Base-by-base conservation (phyloP, 352 stramenopile genomes). In the Plasmopara halstedii region DNA sequence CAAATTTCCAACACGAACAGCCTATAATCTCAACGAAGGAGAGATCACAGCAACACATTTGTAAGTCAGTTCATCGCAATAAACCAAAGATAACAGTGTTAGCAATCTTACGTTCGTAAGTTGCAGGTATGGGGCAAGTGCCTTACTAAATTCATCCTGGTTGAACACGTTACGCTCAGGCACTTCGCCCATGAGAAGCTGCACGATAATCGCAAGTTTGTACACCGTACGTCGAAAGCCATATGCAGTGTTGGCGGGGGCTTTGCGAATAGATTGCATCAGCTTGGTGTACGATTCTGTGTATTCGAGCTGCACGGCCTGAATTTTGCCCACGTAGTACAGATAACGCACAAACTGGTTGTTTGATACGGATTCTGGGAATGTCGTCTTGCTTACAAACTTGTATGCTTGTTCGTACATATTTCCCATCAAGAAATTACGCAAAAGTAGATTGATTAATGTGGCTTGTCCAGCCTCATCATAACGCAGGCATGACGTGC, bases 261-360 rank as follows among this genome's bases (percentile, higher is more conserved):
- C 89, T 67, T 99, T 99, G 36, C 96, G 88, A 22, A 98, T 86
- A 32, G 85, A 97, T 74, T 98, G 95, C 68, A 85, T 95, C 4
- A 99, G 70, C 54, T 97, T 97, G 18, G 85, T 96, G 73, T 96
- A 97, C 38, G 96, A 90, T 37, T 96, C 84, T 4, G 95, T 97
- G 73, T 99, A 99, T 73, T 99, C 95, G 21, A 99, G 80, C 53
- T 98, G 85, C 29, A 99, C 71, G 11, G 96, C 94, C 56, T 98
- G 85, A 46, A 99, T 97, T 35, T 96, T 89, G 51, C 94, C 81
- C 13, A 90, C 79, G 62, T 98, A 98, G 67, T 98, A 99, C 45
- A 99, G 61, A 60, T 98, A 98, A 26, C 96, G 85, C 53, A 97
- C 95, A 48, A 98, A 94, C 76, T 99, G 95, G 68, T 98, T 98